Base-by-base conservation (phyloP, 257 asterid genomes). In the Parsonsia alboflavescens region DNA sequence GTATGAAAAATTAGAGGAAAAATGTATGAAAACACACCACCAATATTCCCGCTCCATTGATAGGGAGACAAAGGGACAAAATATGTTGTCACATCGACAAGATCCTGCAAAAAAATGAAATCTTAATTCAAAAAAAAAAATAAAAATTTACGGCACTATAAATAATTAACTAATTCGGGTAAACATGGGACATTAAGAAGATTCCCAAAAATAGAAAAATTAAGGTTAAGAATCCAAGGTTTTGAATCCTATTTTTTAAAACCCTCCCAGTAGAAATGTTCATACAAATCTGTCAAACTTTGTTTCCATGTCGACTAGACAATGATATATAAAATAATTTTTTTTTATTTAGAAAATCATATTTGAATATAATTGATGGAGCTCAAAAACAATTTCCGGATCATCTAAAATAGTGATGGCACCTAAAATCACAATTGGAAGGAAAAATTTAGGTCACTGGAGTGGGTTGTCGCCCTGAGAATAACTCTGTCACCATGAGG, bases 21-120 rank as follows among this genome's bases (percentile, higher is more conserved):
- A 78, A 52, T 1, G 56, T 54, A 9, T 79, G 76, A 75, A 80
- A 84, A 79, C 92, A 84, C 69, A 71, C 30, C 75, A 73, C 80
- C 92, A 83, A 87, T 89, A 84, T 87, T 89, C 89, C 82, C 89
- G 90, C 75, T 82, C 88, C 70, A 82, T 83, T 88, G 90, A 80
- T 73, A 76, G 87, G 88, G 87, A 79, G 89, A 87, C 91, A 89
- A 77, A 75, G 69, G 73, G 96, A 89, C 92, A 89, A 77, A 76
- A 63, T 76, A 79, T 87, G 90, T 83, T 78, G 90, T 89, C 89
- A 78, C 84, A 76, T 85, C 89, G 70, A 76, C 87, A 82, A 50
- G 3, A 83, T 79, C 80, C 67, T 68, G 17, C 75, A 73, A 83
- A 81, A 33, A 33, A 33, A 66, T 80, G 22, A 52, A 57, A 65